These are phyloP conservation scores for Colletotrichum gloeosporioides DNA, from an alignment of 2,329 filamentous ascomycete species.

Conservation along the genomic window DNA sequence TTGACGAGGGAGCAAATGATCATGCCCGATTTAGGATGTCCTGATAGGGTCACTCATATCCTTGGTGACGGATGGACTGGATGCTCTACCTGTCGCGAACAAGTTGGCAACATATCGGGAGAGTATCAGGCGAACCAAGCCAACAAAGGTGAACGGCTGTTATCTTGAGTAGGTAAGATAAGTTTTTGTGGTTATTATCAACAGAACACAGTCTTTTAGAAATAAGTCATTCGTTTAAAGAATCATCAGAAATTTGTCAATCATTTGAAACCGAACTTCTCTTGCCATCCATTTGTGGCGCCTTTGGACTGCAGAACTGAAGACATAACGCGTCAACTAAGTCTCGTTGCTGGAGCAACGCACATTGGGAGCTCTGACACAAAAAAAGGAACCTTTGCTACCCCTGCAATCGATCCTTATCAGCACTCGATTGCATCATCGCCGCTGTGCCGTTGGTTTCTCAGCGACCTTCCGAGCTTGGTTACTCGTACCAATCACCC, in stretches of 20 bases:
- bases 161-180: rapidly evolving
- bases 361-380: not conserved
- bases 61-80: not conserved
- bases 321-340: not conserved
- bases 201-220: not conserved
- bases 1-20: not conserved
- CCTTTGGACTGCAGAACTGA: not conserved
- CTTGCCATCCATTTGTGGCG: not conserved
- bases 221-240: not conserved
- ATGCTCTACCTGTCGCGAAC: not conserved
- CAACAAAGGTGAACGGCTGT: not conserved
- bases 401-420: slow-evolving; percentile 1
- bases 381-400: not conserved
- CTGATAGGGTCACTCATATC: not conserved
- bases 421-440: not conserved
- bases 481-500: not conserved
- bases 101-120: not conserved
- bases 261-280: not conserved
- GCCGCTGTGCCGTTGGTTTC: not conserved
- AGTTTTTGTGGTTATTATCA: not conserved
- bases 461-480: not conserved
- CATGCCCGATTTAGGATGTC: not conserved
- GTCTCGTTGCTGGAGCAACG: not conserved
- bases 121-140: not conserved
- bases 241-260: not conserved